Evolutionary conservation across 805 yeast genomes (phyloP), one percentile per base, ranked within the genome.

Genomic region (Blastobotrys chiropterorum): DNA sequence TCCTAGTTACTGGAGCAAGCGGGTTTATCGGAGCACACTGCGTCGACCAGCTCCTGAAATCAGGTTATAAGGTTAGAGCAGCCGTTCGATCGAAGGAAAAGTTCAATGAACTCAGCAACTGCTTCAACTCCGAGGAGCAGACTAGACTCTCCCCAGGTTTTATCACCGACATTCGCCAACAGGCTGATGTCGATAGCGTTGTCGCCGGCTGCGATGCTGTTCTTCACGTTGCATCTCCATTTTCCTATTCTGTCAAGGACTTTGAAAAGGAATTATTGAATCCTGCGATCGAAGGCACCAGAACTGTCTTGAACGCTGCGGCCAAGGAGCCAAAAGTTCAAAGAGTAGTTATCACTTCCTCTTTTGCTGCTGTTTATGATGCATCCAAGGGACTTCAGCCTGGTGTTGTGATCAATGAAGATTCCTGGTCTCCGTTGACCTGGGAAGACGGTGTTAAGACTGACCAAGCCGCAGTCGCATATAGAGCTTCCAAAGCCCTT

Each of bases 1-100:
- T 72, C 22, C 68, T 76, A 31, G 72, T 77, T 11, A 70, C 81
- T 3, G 81, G 82, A 4, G 79, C 79, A 2, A 67, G 74, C 8
- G 82, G 82, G 7, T 78, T 72, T 57, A 74, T 78, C 55, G 81
- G 80, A 42, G 75, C 74, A 54, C 77, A 74, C 53, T 63, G 73
- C 30, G 67, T 76, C 45, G 66, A 72, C 52, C 63, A 63, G 44
- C 68, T 77, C 49, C 57, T 77, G 14, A 63, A 63, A 34, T 65
- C 65, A 31, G 72, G 69, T 5, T 71, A 73, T 56, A 51, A 58
- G 3, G 81, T 77, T 2, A 63, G 73, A 40, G 80, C 79, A 16
- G 69, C 80, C 2, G 78, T 75, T 2, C 66, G 82, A 48, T 64
- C 71, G 46, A 57, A 58, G 21, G 67, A 57, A 6, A 76, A 76